phyloP scores from a whole-genome alignment of 805 yeast species.

The Jamesozyma hellenica region DNA sequence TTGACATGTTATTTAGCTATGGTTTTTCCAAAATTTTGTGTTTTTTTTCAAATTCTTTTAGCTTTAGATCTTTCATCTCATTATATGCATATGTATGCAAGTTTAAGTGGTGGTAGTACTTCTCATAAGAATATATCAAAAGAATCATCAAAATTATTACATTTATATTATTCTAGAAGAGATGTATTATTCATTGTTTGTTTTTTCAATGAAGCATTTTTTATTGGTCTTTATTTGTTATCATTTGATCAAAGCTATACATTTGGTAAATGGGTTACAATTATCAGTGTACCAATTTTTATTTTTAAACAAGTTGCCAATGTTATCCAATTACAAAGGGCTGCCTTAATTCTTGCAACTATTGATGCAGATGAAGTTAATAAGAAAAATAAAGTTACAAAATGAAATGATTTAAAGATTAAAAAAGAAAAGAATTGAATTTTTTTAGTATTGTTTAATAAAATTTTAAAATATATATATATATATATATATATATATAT shows the following conservation, averaged over 20 bases:
- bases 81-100: conserved; percentile 97
- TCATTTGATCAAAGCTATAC: conserved; percentile 42
- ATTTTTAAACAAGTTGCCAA: conserved; percentile 83
- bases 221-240: conserved; percentile 75
- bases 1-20: conserved; percentile 77
- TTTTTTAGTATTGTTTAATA: not conserved
- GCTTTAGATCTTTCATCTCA: conserved; percentile 87
- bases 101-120: conserved; percentile 63
- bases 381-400: conserved; percentile 8
- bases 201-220: conserved; percentile 87
- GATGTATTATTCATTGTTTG: conserved; percentile 79
- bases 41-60: conserved; percentile 69
- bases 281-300: conserved; percentile 75
- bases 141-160: conserved; percentile 60
- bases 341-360: conserved; percentile 70
- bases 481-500: not conserved
- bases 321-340: conserved; percentile 77
- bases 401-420: not conserved
- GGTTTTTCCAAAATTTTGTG: conserved; percentile 50
- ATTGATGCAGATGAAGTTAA: conserved; percentile 42
- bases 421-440: too few relatives aligned
- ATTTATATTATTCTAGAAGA: conserved; percentile 79
- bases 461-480: not conserved
- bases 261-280: conserved; percentile 49
- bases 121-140: conserved; percentile 78